Percentiles rank a stretch among this genome's conserved stretches.
phyloP scores from a whole-genome alignment of 306 rosid species.

The Castanea sativa region DNA sequence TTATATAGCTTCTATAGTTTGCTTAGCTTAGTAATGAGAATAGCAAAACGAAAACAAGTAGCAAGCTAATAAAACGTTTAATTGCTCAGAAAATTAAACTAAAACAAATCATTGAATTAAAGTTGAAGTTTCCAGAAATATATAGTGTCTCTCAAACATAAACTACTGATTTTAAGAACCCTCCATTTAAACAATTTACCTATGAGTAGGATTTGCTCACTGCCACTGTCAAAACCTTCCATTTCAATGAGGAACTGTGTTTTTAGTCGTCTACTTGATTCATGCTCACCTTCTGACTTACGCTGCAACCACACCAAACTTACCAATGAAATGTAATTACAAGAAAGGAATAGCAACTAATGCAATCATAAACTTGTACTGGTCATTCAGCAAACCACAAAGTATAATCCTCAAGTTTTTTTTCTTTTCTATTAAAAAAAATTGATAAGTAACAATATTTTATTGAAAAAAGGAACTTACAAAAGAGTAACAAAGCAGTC shows the following conservation, averaged over 20 bases:
- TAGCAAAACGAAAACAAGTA: background rate
- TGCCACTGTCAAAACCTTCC: slow-evolving; percentile 94
- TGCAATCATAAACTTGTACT: background rate
- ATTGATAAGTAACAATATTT: background rate
- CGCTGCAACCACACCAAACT: slow-evolving; percentile 52
- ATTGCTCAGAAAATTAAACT: background rate
- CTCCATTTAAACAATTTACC: slow-evolving; percentile 43
- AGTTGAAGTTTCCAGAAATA: background rate
- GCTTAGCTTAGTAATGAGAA: background rate
- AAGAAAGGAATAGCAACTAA: background rate
- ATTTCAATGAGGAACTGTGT: slow-evolving; percentile 97
- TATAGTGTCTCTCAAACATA: background rate
- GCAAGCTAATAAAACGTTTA: background rate
- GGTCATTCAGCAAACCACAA: slow-evolving; percentile 8
- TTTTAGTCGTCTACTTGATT: slow-evolving; percentile 94
- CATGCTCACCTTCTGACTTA: slow-evolving; percentile 96
- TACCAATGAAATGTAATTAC: slow-evolving; percentile 12
- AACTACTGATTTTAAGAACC: background rate
- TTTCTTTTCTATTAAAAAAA: no score
- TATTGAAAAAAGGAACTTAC: no score
- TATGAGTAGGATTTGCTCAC: slow-evolving; percentile 83
- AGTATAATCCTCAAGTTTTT: slow-evolving; percentile 3
- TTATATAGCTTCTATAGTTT: background rate
- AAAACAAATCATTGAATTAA: background rate
- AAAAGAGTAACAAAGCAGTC: no score